Conservation (phyloP, 257 asterid species). For the Capsicum baccatum region DNA sequence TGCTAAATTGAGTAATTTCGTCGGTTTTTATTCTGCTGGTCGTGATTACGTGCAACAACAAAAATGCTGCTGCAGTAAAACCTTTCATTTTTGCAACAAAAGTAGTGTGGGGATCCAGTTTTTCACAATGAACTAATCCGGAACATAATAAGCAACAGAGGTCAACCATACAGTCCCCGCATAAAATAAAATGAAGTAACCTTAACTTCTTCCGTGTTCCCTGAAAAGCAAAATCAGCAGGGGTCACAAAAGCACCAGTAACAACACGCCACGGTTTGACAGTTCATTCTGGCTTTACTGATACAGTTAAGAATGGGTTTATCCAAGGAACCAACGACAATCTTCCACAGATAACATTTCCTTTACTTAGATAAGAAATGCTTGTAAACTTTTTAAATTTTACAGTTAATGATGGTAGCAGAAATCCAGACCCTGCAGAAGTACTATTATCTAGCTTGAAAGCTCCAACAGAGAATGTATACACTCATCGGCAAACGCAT, state of each 20-base stretch:
- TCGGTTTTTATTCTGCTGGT: neutral
- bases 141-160: neutral
- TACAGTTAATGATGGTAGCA: neutral
- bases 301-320: neutral
- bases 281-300: neutral
- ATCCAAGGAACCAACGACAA: neutral
- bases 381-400: neutral
- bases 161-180: neutral
- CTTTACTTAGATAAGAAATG: neutral
- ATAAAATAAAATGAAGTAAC: neutral
- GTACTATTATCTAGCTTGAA: neutral
- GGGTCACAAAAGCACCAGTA: neutral
- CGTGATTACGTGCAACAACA: neutral
- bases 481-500: constrained; percentile 12
- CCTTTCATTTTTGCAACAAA: neutral
- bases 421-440: neutral
- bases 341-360: neutral
- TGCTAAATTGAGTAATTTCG: neutral
- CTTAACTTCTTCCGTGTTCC: neutral
- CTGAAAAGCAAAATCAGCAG: neutral
- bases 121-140: neutral
- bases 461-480: neutral
- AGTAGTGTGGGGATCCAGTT: neutral
- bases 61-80: neutral
- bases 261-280: neutral